Percentiles rank a stretch among this genome's conserved stretches.
phyloP scores from a whole-genome alignment of 768 basidiomycete species.

The Panaeolus papilionaceus region DNA sequence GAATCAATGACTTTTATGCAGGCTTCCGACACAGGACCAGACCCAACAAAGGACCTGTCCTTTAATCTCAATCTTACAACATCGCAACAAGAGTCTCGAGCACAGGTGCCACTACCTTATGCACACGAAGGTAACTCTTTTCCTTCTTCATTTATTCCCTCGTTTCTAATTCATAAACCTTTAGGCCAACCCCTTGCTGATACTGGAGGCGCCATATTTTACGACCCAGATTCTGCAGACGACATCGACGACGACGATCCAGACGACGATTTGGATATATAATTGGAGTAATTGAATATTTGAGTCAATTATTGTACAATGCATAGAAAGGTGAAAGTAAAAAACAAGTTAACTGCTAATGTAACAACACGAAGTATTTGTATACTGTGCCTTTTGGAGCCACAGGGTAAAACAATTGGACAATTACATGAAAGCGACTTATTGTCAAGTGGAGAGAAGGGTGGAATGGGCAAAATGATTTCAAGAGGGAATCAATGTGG shows the following conservation, averaged over 20 bases:
- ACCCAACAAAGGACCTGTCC: conserved; percentile 73
- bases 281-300: conserved; percentile 15
- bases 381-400: background rate
- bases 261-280: conserved; percentile 93
- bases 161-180: background rate
- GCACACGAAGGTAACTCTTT: conserved; percentile 74
- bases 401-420: background rate
- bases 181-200: conserved; percentile 7
- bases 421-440: background rate
- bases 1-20: conserved; percentile 7
- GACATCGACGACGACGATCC: conserved; percentile 97
- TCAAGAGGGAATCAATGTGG: background rate
- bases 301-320: conserved; percentile 9
- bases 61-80: conserved; percentile 90
- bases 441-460: background rate
- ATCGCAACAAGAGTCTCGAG: conserved; percentile 79
- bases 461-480: background rate
- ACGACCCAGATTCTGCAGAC: conserved; percentile 93
- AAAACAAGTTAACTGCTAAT: conserved; percentile 6
- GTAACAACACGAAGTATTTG: background rate
- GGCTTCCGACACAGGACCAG: conserved; percentile 38
- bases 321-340: background rate
- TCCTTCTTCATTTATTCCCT: background rate
- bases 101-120: conserved; percentile 89
- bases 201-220: conserved; percentile 64